Evolutionary conservation across 257 asterid genomes (phyloP), one percentile per base, ranked within the genome.

Genomic region (Ajuga chamaepitys): DNA sequence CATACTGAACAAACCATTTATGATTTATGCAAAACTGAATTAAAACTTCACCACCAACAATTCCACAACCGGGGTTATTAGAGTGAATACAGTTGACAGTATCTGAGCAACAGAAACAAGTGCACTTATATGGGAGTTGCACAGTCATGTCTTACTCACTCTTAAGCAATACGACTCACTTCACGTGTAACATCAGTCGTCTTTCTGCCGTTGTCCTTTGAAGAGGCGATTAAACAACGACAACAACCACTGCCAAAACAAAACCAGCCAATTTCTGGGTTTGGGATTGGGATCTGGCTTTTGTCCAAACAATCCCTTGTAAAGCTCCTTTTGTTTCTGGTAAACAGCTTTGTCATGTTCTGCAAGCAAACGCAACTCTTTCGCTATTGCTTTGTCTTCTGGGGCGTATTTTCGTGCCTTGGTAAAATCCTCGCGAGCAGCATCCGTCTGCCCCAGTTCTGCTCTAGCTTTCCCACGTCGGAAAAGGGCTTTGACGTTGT

Each of bases 391-490:
- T 77, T 86, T 94, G 75, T 90, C 99, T 51, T 81, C 80, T 13
- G 96, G 99, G 26, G 90, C 88, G 59, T 78, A 78, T 75, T 90
- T 94, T 3, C 86, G 86, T 21, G 92, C 97, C 80, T 87, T 90
- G 7, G 82, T 80, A 71, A 89, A 88, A 78, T 89, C 99, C 63
- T 89, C 96, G 21, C 96, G 91, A 45, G 97, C 97, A 54, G 95
- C 95, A 25, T 86, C 95, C 3, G 89, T 85, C 82, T 94, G 99
- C 75, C 99, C 99, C 26, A 94, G 95, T 77, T 81, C 88, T 63
- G 96, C 94, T 73, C 94, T 83, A 34, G 99, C 97, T 71, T 94
- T 94, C 61, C 95, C 99, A 50, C 95, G 86, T 72, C 97, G 79
- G 66, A 84, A 94, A 70, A 94, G 77, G 5, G 99, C 96, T 79